Percentiles rank a stretch among this genome's conserved stretches.
phyloP scores from a whole-genome alignment of 73 alveolate genomes.

The Paramecium tetraurelia region DNA sequence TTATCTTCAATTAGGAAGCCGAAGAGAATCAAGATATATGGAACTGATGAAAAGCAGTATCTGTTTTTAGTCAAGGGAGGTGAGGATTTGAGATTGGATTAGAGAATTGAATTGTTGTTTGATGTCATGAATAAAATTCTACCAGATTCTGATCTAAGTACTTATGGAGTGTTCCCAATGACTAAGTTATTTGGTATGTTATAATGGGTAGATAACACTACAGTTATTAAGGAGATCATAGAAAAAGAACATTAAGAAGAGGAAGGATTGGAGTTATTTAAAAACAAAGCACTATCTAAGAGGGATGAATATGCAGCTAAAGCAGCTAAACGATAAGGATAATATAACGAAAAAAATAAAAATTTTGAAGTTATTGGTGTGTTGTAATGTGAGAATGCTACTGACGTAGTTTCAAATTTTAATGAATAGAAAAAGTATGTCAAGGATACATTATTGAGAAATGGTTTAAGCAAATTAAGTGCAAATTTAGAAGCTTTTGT shows the following conservation, averaged over 20 bases:
- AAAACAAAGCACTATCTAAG: constrained; percentile 29
- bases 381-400: constrained; percentile 43
- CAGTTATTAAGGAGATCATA: constrained; percentile 84
- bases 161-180: constrained; percentile 95
- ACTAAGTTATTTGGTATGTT: constrained; percentile 92
- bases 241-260: constrained; percentile 81
- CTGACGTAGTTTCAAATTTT: constrained; percentile 80
- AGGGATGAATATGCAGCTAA: constrained; percentile 20
- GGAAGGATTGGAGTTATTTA: constrained; percentile 64
- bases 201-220: constrained; percentile 98
- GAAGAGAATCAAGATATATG: constrained; percentile 91
- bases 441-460: constrained; percentile 90
- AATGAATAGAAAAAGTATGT: constrained; percentile 81
- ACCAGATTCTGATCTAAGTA: constrained; percentile 77
- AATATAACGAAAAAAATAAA: not conserved
- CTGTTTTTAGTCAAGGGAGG: constrained; percentile 94
- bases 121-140: constrained; percentile 91
- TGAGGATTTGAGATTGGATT: constrained; percentile 97
- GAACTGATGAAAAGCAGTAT: constrained; percentile 96
- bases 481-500: constrained; percentile 91
- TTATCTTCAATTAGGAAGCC: constrained; percentile 96
- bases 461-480: constrained; percentile 83
- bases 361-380: not conserved
- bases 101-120: constrained; percentile 94
- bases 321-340: constrained; percentile 36